Evolutionary conservation across 495 filamentous ascomycete genomes (phyloP).

Genomic region (Aspergillus ostianus): DNA sequence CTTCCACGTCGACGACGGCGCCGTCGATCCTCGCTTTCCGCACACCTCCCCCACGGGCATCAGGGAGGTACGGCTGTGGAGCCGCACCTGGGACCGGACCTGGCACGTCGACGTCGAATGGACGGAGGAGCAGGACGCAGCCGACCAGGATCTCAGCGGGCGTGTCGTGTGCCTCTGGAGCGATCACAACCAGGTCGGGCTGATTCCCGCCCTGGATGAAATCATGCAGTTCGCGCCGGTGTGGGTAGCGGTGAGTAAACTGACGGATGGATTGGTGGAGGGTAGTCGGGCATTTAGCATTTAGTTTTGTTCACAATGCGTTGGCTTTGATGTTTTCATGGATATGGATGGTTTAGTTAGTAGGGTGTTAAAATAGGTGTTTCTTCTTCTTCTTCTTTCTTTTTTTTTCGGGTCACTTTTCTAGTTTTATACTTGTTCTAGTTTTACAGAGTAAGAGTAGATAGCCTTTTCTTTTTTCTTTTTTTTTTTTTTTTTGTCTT

Average conservation of each 20-base stretch:
- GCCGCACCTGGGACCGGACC: slow-evolving; percentile 66
- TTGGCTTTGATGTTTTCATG: not conserved
- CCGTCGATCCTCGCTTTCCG: slow-evolving; percentile 56
- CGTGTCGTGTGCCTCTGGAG: slow-evolving; percentile 82
- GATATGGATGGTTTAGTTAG: not conserved
- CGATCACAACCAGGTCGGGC: slow-evolving; percentile 68
- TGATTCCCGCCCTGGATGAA: slow-evolving; percentile 87
- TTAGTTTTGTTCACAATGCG: slow-evolving; percentile 10
- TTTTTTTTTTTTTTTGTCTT: no score
- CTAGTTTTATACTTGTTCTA: no score
- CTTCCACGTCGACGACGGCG: slow-evolving; percentile 59
- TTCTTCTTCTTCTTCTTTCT: no score
- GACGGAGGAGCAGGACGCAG: slow-evolving; percentile 34
- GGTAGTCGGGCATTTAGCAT: slow-evolving; percentile 60
- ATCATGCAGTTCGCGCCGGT: slow-evolving; percentile 67
- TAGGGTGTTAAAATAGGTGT: not conserved
- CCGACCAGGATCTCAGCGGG: slow-evolving; percentile 55
- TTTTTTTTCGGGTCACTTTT: no score
- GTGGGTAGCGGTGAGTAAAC: slow-evolving; percentile 77
- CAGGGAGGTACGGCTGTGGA: slow-evolving; percentile 65
- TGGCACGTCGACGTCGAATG: slow-evolving; percentile 80
- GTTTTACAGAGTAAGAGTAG: no score
- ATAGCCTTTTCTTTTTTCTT: no score
- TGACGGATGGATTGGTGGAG: slow-evolving; percentile 78
- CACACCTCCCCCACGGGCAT: slow-evolving; percentile 51